Percentiles rank a stretch among this genome's conserved stretches.
These are phyloP conservation scores for Fusarium vanettenii DNA, from an alignment of 2,329 filamentous ascomycete genomes.

Conservation along the genomic window DNA sequence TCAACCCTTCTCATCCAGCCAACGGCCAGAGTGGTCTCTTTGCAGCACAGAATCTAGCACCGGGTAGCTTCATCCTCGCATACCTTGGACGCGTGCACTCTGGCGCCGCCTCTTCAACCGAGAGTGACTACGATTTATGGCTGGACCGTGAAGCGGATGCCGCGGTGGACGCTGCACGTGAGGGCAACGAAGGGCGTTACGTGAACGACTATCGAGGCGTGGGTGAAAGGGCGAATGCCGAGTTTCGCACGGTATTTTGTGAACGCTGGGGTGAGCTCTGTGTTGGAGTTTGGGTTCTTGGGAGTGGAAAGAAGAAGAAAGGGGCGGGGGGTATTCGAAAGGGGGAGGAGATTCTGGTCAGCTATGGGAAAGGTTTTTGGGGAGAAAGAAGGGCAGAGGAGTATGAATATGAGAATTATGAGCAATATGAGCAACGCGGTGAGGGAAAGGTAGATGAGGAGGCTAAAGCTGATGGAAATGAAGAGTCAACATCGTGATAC, in stretches of 20 bases:
- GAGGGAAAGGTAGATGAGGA: neutral
- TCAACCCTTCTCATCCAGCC: conserved; percentile 65
- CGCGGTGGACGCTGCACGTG: conserved; percentile 68
- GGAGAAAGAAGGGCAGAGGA: conserved; percentile 50
- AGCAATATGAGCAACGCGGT: neutral
- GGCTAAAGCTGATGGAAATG: neutral
- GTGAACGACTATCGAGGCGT: conserved; percentile 76
- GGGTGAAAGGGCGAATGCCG: conserved; percentile 63
- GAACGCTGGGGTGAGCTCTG: conserved; percentile 60
- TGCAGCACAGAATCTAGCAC: conserved; percentile 63
- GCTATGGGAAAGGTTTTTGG: conserved; percentile 77
- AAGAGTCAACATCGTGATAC: neutral
- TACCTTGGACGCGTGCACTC: conserved; percentile 71
- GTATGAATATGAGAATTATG: conserved; percentile 1
- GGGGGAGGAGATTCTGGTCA: conserved; percentile 73
- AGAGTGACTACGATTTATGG: conserved; percentile 72
- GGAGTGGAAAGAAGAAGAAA: conserved; percentile 32
- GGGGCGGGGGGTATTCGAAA: conserved; percentile 59
- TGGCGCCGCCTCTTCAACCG: conserved; percentile 41
- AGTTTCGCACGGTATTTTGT: conserved; percentile 71
- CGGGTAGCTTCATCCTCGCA: conserved; percentile 68
- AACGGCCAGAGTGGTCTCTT: conserved; percentile 70
- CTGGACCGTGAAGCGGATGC: conserved; percentile 67
- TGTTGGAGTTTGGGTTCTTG: conserved; percentile 69
- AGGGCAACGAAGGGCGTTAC: conserved; percentile 74